Base-by-base conservation (phyloP, 208 protist genomes). In the Crithidia mellificae region DNA sequence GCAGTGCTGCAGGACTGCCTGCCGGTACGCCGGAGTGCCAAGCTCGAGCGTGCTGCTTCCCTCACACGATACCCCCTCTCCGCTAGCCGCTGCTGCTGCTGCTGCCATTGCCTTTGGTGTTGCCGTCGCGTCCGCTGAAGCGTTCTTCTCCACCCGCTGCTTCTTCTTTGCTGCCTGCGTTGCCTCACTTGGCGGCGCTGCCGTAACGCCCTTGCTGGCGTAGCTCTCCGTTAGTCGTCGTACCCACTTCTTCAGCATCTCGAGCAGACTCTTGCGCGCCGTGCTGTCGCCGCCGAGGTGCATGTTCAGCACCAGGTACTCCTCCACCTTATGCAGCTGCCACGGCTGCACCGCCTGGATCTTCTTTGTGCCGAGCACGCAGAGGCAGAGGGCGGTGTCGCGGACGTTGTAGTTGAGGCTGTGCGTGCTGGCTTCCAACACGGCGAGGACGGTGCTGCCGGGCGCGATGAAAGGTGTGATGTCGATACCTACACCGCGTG, bases 251-350 rank as follows among this genome's bases (percentile, higher is more conserved):
- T 80, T 83, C 41, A 85, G 58, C 44, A 74, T 68, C 61, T 90
- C 82, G 32, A 88, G 56, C 25, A 96, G 68, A 43, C 68, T 70
- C 24, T 87, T 85, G 49, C 84, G 79, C 7, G 87, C 87, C 6
- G 82, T 87, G 36, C 81, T 88, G 66, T 96, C 89, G 11, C 88
- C 88, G 44, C 88, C 91, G 20, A 83, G 83, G 50, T 93, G 81
- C 81, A 94, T 85, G 66, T 96, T 91, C 17, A 87, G 71, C 9
- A 80, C 71, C 12, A 93, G 41, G 54, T 87, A 96, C 61, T 78
- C 71, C 79, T 96, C 88, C 62, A 96, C 72, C 50, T 86, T 69
- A 19, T 34, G 46, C 65, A 87, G 82, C 75, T 96, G 87, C 86
- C 84, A 90, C 17, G 54, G 58, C 22, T 75, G 51, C 27, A 93